Conservation (phyloP, 441 rosid species). For the Brassica balearica region DNA sequence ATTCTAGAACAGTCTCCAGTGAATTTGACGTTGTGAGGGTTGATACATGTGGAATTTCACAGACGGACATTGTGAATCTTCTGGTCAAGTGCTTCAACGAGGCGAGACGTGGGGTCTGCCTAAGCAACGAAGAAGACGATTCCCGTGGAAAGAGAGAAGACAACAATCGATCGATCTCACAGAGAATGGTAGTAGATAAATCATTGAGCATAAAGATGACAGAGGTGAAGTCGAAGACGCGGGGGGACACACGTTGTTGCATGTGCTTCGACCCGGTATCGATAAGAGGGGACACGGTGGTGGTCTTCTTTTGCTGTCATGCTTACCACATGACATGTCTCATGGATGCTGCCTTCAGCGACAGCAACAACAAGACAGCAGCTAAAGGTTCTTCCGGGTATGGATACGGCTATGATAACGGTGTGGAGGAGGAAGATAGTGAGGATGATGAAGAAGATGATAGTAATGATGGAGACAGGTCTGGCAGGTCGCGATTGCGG, state of each 20-base stretch:
- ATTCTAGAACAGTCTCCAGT: neutral
- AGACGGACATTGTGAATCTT: constrained; percentile 96
- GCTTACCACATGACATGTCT: constrained; percentile 90
- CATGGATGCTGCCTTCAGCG: constrained; percentile 74
- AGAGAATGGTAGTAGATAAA: constrained; percentile 50
- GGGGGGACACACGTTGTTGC: constrained; percentile 92
- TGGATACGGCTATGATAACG: constrained; percentile 51
- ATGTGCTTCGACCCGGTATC: constrained; percentile 94
- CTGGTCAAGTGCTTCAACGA: constrained; percentile 89
- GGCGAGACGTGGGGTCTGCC: constrained; percentile 79
- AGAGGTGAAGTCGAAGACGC: constrained; percentile 89
- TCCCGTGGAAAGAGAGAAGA: constrained; percentile 65
- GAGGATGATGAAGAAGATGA: constrained; percentile 57
- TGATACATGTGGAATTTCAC: constrained; percentile 33
- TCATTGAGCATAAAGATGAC: constrained; percentile 50
- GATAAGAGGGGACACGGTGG: constrained; percentile 74
- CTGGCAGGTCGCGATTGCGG: constrained; percentile 60
- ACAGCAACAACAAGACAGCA: constrained; percentile 49
- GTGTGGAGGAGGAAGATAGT: constrained; percentile 47
- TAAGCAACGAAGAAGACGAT: constrained; percentile 74
- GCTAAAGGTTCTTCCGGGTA: constrained; percentile 44
- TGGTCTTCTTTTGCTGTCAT: constrained; percentile 94
- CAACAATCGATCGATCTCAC: constrained; percentile 47
- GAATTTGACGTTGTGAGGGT: constrained; percentile 31
- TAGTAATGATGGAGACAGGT: constrained; percentile 45